Percentiles rank a stretch among this genome's conserved stretches.
Evolutionary conservation across 1,284 basidiomycete species (phyloP).

Genomic region (Boletus subluridellus): DNA sequence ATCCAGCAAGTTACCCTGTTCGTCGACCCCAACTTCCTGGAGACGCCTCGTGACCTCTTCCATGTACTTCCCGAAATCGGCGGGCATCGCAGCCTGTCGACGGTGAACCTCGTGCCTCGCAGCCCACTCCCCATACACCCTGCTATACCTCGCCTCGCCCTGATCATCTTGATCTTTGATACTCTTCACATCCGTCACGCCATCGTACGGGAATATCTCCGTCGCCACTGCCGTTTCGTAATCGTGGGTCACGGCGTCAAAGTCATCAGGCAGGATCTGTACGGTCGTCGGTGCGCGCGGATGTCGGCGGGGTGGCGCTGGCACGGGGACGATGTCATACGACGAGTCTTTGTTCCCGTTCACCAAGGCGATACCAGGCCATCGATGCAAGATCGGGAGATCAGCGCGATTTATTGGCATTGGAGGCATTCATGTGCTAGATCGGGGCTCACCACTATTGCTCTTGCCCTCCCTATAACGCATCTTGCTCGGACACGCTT

Average conservation of each 20-base stretch:
- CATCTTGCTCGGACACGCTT: slow-evolving; percentile 10
- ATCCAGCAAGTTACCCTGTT: slow-evolving; percentile 26
- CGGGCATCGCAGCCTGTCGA: slow-evolving; percentile 14
- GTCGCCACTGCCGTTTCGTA: slow-evolving; percentile 27
- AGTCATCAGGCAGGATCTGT: slow-evolving; percentile 31
- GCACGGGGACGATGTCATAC: no score
- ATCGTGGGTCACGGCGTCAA: slow-evolving; percentile 31
- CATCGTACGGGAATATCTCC: slow-evolving; percentile 24
- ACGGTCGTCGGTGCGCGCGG: background rate
- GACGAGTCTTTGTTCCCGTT: slow-evolving; percentile 12
- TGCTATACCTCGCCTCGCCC: slow-evolving; percentile 22
- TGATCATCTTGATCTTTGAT: slow-evolving; percentile 13
- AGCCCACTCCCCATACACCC: slow-evolving; percentile 35
- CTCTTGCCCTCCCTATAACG: slow-evolving; percentile 21
- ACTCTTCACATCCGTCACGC: slow-evolving; percentile 24
- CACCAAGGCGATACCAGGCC: background rate
- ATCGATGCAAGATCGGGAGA: slow-evolving; percentile 21
- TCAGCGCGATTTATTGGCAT: slow-evolving; percentile 8
- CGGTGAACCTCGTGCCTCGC: slow-evolving; percentile 19
- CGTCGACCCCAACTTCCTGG: slow-evolving; percentile 35
- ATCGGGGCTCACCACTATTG: slow-evolving; percentile 23
- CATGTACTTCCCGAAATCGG: slow-evolving; percentile 43
- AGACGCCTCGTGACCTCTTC: slow-evolving; percentile 48
- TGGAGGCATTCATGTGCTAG: background rate
- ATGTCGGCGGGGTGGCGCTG: no score